A percentile compares a stretch with the other conserved stretches of the same genome.
phyloP scores from a whole-genome alignment of 495 filamentous ascomycete genomes.

The Aspergillus diversus region DNA sequence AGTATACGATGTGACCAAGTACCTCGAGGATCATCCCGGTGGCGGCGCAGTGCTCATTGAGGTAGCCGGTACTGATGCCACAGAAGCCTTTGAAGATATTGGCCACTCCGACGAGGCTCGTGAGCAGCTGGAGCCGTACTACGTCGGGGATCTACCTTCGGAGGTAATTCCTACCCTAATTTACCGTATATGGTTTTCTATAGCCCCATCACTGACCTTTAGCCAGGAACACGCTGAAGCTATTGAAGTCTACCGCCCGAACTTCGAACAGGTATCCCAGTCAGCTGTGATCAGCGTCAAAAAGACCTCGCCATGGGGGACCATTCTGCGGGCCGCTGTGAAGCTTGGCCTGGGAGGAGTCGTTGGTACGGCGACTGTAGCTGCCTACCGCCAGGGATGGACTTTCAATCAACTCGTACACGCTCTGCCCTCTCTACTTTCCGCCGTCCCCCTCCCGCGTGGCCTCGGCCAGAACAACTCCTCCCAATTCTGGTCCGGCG shows the following conservation, averaged over 20 bases:
- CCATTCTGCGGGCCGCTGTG: slow-evolving; percentile 1
- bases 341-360: slow-evolving; percentile 23
- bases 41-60: slow-evolving; percentile 51
- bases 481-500: slow-evolving; percentile 24
- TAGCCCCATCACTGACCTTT: neutral
- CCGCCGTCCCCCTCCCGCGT: neutral
- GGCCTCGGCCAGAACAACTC: neutral
- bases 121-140: slow-evolving; percentile 30
- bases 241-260: slow-evolving; percentile 28
- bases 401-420: slow-evolving; percentile 12
- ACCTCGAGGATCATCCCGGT: slow-evolving; percentile 58
- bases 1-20: slow-evolving; percentile 57
- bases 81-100: slow-evolving; percentile 52
- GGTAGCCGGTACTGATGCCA: slow-evolving; percentile 57
- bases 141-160: slow-evolving; percentile 27
- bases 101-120: slow-evolving; percentile 57
- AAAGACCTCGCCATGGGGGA: slow-evolving; percentile 4
- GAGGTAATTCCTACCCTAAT: slow-evolving; percentile 13
- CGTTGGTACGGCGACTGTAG: slow-evolving; percentile 14
- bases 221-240: slow-evolving; percentile 27
- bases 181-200: neutral
- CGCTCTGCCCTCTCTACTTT: slow-evolving; percentile 4
- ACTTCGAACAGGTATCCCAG: slow-evolving; percentile 28
- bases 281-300: slow-evolving; percentile 24
- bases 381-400: slow-evolving; percentile 17